Conservation (phyloP, 805 yeast genomes). For the Candida vartiovaarae region DNA sequence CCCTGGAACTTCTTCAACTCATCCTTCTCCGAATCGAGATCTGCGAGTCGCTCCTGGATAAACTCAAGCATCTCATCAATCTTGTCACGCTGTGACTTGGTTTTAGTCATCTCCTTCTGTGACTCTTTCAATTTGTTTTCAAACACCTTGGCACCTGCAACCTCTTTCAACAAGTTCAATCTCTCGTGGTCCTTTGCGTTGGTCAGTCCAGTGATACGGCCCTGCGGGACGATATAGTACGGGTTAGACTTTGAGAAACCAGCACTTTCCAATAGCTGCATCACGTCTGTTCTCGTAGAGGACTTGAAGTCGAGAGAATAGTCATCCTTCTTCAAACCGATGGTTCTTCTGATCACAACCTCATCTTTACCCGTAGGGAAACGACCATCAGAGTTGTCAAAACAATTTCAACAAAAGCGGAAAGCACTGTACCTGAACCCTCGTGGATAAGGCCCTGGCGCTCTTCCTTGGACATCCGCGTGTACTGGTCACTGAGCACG, state of each 20-base stretch:
- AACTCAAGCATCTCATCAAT: slow-evolving; percentile 67
- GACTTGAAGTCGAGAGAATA: slow-evolving; percentile 76
- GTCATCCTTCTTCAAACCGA: slow-evolving; percentile 90
- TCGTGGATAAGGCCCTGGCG: slow-evolving; percentile 84
- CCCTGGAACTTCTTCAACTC: slow-evolving; percentile 67
- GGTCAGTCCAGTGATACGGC: slow-evolving; percentile 80
- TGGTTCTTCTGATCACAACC: slow-evolving; percentile 75
- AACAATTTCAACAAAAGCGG: slow-evolving; percentile 86
- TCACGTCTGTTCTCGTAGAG: slow-evolving; percentile 73
- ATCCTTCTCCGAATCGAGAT: slow-evolving; percentile 72
- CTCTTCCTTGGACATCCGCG: slow-evolving; percentile 77
- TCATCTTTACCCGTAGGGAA: slow-evolving; percentile 52
- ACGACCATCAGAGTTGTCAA: slow-evolving; percentile 73
- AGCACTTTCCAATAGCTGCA: slow-evolving; percentile 79
- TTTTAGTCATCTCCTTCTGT: slow-evolving; percentile 66
- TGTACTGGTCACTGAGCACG: slow-evolving; percentile 84
- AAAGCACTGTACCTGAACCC: slow-evolving; percentile 84
- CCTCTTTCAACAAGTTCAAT: slow-evolving; percentile 73
- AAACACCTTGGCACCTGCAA: slow-evolving; percentile 91
- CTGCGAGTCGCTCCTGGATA: slow-evolving; percentile 65
- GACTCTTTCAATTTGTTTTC: slow-evolving; percentile 78
- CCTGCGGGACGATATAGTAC: slow-evolving; percentile 96
- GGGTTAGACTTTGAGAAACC: slow-evolving; percentile 90
- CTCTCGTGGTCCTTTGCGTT: slow-evolving; percentile 85
- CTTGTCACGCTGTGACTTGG: slow-evolving; percentile 61